These are phyloP conservation scores for Prinsepia uniflora DNA, from an alignment of 306 rosid species.

Conservation along the genomic window DNA sequence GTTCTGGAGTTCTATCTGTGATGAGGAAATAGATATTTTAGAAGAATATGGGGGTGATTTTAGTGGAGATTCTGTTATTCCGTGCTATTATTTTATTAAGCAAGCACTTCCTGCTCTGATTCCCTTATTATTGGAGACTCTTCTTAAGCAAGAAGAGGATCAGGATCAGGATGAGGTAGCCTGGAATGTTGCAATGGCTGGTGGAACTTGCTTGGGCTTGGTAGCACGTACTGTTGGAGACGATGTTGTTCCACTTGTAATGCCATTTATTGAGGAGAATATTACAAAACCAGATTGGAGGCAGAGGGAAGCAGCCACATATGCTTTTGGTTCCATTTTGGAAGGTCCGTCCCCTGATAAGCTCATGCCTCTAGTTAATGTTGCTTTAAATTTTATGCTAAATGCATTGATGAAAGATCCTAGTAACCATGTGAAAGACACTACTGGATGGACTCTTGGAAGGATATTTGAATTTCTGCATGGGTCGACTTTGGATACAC, in stretches of 20 bases:
- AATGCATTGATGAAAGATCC: constrained; percentile 74
- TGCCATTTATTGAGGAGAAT: constrained; percentile 91
- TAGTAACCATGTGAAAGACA: constrained; percentile 87
- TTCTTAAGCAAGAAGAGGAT: constrained; percentile 89
- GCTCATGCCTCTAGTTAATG: constrained; percentile 72
- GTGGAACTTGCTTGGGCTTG: constrained; percentile 91
- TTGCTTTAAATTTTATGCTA: constrained; percentile 76
- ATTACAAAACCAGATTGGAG: constrained; percentile 90
- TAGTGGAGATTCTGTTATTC: constrained; percentile 72
- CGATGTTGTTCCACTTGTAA: constrained; percentile 81
- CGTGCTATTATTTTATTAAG: constrained; percentile 79
- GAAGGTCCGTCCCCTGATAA: constrained; percentile 94
- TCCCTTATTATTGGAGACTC: constrained; percentile 80
- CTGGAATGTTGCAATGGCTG: constrained; percentile 99
- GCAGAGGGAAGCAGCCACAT: constrained; percentile 93
- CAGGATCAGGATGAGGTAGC: constrained; percentile 98
- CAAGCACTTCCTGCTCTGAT: constrained; percentile 84
- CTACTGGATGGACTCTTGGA: constrained; percentile 98
- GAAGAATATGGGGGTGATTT: constrained; percentile 89
- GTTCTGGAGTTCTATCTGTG: constrained; percentile 95
- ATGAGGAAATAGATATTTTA: constrained; percentile 84
- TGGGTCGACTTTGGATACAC: constrained; percentile 73
- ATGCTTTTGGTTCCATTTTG: constrained; percentile 90
- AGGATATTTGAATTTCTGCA: constrained; percentile 92
- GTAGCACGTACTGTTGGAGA: constrained; percentile 94